These are phyloP conservation scores for Lolium perenne DNA, from an alignment of 176 grass and related monocot genomes.

Conservation along the genomic window DNA sequence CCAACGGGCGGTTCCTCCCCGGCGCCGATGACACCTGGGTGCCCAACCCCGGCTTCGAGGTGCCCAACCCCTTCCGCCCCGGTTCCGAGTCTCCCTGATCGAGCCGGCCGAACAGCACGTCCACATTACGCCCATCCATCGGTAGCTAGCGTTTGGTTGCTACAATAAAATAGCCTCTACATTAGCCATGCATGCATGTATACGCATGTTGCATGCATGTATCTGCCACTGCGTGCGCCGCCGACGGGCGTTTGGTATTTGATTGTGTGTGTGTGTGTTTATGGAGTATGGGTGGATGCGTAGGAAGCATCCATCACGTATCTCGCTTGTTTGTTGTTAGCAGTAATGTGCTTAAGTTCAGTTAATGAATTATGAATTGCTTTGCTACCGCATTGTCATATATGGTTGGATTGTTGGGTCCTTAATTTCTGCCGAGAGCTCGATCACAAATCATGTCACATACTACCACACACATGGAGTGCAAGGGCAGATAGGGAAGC, in stretches of 20 bases:
- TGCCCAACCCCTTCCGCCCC: conserved; percentile 77
- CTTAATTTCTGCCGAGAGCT: not conserved
- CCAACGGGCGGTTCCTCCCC: conserved; percentile 57
- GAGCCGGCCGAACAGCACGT: not conserved
- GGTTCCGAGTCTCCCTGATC: conserved; percentile 44
- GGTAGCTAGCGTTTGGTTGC: not conserved
- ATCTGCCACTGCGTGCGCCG: conserved; percentile 19
- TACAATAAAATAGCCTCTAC: conserved; percentile 6
- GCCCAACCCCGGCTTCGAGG: conserved; percentile 85
- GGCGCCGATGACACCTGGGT: conserved; percentile 82
- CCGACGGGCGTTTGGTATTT: not conserved
- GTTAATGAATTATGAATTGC: conserved; percentile 3
- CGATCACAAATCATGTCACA: not conserved
- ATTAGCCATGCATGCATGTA: conserved; percentile 7
- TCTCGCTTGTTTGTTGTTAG: not conserved
- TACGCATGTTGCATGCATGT: conserved; percentile 9
- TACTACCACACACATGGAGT: not conserved
- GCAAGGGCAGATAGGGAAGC: not conserved
- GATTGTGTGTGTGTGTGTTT: not conserved
- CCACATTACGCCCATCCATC: not conserved
- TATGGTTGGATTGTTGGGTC: not conserved
- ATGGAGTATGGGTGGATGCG: conserved; percentile 25
- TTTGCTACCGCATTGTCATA: not conserved
- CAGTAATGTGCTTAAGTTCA: conserved; percentile 15
- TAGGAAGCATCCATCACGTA: conserved; percentile 33